Conservation (phyloP, 2,329 filamentous ascomycete genomes). For the Fusarium floridanum region DNA sequence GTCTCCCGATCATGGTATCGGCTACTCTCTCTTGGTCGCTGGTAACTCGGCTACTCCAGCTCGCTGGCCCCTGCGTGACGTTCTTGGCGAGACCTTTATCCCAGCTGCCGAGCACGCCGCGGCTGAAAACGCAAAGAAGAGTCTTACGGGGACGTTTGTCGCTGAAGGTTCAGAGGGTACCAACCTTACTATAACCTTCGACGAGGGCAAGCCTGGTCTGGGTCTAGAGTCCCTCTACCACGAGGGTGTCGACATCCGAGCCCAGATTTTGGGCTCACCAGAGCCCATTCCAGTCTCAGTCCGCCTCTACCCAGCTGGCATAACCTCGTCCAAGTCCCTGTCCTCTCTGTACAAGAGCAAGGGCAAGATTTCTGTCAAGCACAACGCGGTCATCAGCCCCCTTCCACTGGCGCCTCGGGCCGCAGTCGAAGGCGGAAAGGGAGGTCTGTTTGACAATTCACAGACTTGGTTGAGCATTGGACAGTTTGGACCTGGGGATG, state of each 20-base stretch:
- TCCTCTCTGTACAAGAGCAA: constrained; percentile 19
- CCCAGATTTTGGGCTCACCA: background rate
- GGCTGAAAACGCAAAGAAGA: constrained; percentile 31
- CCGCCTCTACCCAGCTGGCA: constrained; percentile 26
- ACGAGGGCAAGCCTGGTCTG: constrained; percentile 25
- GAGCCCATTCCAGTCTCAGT: background rate
- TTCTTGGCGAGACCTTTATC: constrained; percentile 33
- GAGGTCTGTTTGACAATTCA: constrained; percentile 25
- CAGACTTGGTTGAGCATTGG: constrained; percentile 20
- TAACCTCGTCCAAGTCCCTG: constrained; percentile 25
- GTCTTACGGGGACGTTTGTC: constrained; percentile 34
- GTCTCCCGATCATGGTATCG: constrained; percentile 35
- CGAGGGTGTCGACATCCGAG: background rate
- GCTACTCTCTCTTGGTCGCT: constrained; percentile 46
- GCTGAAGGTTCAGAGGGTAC: constrained; percentile 6
- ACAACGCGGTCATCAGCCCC: background rate
- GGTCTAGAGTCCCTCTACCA: constrained; percentile 14
- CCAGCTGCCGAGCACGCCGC: constrained; percentile 39
- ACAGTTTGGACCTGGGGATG: constrained; percentile 6
- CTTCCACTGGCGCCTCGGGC: constrained; percentile 9
- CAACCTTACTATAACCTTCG: constrained; percentile 36
- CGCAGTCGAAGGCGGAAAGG: constrained; percentile 24
- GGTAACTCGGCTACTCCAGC: constrained; percentile 34
- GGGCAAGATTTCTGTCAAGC: constrained; percentile 14
- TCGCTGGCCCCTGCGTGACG: constrained; percentile 30